Conservation (phyloP, 2,329 filamentous ascomycete genomes). For the Fusarium falciforme region DNA sequence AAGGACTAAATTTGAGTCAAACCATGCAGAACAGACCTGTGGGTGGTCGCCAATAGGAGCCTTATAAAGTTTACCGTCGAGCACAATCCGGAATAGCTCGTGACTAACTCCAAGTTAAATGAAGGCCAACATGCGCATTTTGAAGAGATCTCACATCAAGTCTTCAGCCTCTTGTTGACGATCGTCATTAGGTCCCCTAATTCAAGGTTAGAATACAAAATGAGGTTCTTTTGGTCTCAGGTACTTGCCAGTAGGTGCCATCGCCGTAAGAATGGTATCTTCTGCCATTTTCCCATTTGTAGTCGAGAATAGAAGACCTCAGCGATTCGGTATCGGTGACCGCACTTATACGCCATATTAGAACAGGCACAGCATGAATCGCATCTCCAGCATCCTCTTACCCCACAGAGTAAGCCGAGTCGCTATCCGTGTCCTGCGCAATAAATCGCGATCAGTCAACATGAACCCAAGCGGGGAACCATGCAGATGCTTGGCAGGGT, state of each 20-base stretch:
- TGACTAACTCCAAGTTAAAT: background rate
- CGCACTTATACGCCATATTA: background rate
- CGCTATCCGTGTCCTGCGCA: constrained; percentile 20
- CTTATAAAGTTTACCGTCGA: constrained; percentile 19
- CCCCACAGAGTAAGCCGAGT: constrained; percentile 22
- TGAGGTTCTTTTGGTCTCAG: accelerated
- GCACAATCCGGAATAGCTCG: constrained; percentile 22
- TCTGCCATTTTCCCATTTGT: constrained; percentile 28
- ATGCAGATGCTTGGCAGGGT: background rate
- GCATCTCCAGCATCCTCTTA: background rate
- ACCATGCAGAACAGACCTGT: background rate
- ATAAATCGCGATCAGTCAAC: background rate
- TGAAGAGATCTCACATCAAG: constrained; percentile 2
- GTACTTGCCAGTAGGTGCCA: constrained; percentile 14
- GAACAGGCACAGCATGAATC: background rate
- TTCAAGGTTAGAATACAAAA: too few species aligned
- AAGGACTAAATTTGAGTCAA: accelerated
- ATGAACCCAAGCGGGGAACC: background rate
- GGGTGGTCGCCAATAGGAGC: constrained; percentile 21
- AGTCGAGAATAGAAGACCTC: constrained; percentile 19
- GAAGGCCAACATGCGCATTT: accelerated
- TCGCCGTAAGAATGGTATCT: constrained; percentile 27
- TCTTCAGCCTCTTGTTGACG: constrained; percentile 31
- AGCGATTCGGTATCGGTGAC: constrained; percentile 27
- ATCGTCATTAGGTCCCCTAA: constrained; percentile 28